These are phyloP conservation scores for Luzula sylvatica DNA, from an alignment of 176 grass and related monocot species.

Conservation along the genomic window DNA sequence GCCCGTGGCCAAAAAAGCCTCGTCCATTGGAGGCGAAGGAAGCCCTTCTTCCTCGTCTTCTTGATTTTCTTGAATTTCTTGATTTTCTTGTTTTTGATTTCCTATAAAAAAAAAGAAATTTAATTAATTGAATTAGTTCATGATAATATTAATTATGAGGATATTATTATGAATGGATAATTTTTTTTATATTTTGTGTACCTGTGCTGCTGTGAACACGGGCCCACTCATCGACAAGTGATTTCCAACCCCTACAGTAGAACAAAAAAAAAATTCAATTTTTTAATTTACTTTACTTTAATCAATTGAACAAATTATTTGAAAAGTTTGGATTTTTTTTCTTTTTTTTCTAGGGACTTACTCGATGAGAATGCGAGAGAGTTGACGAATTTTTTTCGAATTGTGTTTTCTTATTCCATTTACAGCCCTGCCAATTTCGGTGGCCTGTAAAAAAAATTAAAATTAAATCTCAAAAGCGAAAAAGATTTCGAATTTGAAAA, in stretches of 20 bases:
- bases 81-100: constrained; percentile 9
- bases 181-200: constrained; percentile 3
- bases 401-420: constrained; percentile 60
- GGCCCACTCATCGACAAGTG: constrained; percentile 84
- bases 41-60: constrained; percentile 62
- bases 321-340: too few species aligned
- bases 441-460: constrained; percentile 40
- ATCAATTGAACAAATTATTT: too few species aligned
- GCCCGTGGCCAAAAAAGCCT: constrained; percentile 30
- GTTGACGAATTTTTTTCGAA: constrained; percentile 55
- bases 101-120: neutral
- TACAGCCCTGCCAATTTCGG: constrained; percentile 84
- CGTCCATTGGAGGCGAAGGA: constrained; percentile 74
- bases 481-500: neutral
- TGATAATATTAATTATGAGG: too few species aligned
- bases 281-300: neutral
- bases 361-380: constrained; percentile 63
- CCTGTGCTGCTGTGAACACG: constrained; percentile 45
- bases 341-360: too few species aligned
- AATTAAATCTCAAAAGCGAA: neutral
- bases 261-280: constrained; percentile 6
- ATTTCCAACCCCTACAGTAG: constrained; percentile 63
- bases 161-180: neutral
- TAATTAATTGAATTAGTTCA: too few species aligned
- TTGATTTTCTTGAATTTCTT: constrained; percentile 9